Conservation (phyloP, 2,329 filamentous ascomycete genomes). For the Fusarium sp. region DNA sequence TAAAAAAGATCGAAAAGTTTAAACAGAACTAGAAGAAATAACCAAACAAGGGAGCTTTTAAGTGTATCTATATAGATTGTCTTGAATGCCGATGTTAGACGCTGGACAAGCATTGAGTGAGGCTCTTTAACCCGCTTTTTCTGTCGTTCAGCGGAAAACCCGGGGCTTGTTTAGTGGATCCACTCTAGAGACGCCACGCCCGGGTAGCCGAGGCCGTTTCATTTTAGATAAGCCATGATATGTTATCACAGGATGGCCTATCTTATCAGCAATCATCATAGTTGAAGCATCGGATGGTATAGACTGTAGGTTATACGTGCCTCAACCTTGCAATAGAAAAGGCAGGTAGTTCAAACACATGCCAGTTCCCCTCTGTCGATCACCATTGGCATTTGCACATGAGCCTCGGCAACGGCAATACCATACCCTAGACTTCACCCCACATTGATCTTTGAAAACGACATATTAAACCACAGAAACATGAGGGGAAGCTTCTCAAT, state of each 20-base stretch:
- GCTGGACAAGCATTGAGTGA: not conserved
- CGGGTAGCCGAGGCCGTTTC: not conserved
- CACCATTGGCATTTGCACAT: conserved; percentile 22
- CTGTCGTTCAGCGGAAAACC: not conserved
- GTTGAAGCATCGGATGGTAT: accelerated
- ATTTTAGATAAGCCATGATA: no score
- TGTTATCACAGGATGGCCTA: not conserved
- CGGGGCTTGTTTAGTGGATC: not conserved
- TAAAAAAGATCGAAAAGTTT: not conserved
- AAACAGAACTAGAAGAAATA: not conserved
- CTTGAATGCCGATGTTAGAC: not conserved
- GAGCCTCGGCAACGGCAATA: conserved; percentile 25
- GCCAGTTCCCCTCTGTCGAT: conserved; percentile 13
- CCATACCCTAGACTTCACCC: not conserved
- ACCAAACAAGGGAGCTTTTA: not conserved
- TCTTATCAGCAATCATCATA: conserved; percentile 7
- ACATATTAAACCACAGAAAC: not conserved
- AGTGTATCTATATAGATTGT: not conserved
- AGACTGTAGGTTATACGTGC: not conserved
- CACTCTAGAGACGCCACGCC: not conserved
- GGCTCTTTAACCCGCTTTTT: not conserved
- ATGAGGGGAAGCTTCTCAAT: not conserved
- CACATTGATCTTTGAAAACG: not conserved
- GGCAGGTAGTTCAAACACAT: not conserved
- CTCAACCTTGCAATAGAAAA: not conserved